Evolutionary conservation across 2,329 filamentous ascomycete genomes (phyloP).

Genomic region (Fusarium ramigenum): DNA sequence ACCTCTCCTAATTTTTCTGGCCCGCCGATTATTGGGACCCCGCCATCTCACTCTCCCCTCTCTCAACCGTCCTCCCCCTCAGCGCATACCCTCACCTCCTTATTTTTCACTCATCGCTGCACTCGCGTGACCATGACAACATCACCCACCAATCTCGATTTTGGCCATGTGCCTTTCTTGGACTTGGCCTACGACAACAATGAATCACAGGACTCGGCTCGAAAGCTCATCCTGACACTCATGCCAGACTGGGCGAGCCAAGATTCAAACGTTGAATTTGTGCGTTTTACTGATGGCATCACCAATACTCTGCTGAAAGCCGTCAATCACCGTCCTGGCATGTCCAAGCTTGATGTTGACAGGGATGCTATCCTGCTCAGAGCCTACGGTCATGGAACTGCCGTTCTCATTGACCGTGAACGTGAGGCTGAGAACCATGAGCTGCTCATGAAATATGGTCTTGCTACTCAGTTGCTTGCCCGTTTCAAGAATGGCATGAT

Average conservation of each 20-base stretch:
- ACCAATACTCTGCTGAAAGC: slow-evolving; percentile 91
- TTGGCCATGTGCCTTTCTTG: slow-evolving; percentile 68
- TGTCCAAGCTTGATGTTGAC: slow-evolving; percentile 79
- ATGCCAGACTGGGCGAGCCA: slow-evolving; percentile 83
- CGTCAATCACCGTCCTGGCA: slow-evolving; percentile 72
- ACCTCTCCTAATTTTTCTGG: slow-evolving; percentile 7
- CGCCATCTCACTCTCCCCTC: slow-evolving; percentile 15
- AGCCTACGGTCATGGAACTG: slow-evolving; percentile 93
- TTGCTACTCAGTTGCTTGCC: slow-evolving; percentile 88
- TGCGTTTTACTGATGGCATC: slow-evolving; percentile 96
- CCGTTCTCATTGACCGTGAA: slow-evolving; percentile 94
- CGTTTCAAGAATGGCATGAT: slow-evolving; percentile 96
- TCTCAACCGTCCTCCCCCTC: neutral
- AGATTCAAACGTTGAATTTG: slow-evolving; percentile 81
- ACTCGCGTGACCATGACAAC: slow-evolving; percentile 47
- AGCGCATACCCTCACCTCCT: slow-evolving; percentile 10
- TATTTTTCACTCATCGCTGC: slow-evolving; percentile 18
- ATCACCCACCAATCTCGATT: slow-evolving; percentile 45
- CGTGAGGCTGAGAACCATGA: slow-evolving; percentile 84
- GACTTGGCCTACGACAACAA: slow-evolving; percentile 80
- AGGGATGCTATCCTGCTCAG: slow-evolving; percentile 86
- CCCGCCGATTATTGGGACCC: slow-evolving; percentile 8
- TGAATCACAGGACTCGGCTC: slow-evolving; percentile 81
- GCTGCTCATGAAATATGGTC: slow-evolving; percentile 81
- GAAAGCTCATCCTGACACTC: slow-evolving; percentile 80